Evolutionary conservation across 495 filamentous ascomycete species (phyloP).

Genomic region (Aspergillus nidulans): DNA sequence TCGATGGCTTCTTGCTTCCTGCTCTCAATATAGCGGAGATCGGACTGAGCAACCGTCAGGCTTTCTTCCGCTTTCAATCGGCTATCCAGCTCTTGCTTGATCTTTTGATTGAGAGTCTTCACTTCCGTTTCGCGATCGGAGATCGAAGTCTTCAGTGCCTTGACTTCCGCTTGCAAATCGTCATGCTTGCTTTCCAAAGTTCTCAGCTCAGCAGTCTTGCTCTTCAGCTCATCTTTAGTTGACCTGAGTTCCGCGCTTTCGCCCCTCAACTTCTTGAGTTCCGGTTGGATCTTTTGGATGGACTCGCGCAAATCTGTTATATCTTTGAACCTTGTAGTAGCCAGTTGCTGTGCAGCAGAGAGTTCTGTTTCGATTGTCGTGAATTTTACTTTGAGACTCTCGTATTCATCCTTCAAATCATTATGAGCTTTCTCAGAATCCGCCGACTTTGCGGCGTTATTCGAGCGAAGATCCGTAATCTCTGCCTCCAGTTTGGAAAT

Average conservation of each 20-base stretch:
- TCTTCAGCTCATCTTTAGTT: slow-evolving; percentile 65
- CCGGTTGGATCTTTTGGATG: slow-evolving; percentile 79
- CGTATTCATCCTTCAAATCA: slow-evolving; percentile 64
- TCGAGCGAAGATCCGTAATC: slow-evolving; percentile 53
- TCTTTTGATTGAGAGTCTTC: slow-evolving; percentile 66
- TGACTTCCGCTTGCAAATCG: slow-evolving; percentile 70
- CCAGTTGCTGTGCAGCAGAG: slow-evolving; percentile 78
- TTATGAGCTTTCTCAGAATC: slow-evolving; percentile 53
- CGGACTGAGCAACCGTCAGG: slow-evolving; percentile 62
- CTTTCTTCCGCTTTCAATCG: slow-evolving; percentile 73
- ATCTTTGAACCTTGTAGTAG: slow-evolving; percentile 82
- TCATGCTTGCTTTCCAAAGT: slow-evolving; percentile 74
- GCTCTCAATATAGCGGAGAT: slow-evolving; percentile 67
- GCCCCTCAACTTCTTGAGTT: slow-evolving; percentile 67
- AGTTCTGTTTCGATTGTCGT: slow-evolving; percentile 75
- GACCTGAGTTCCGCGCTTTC: slow-evolving; percentile 70
- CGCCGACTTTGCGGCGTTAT: slow-evolving; percentile 42
- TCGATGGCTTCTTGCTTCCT: slow-evolving; percentile 75
- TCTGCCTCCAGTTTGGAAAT: slow-evolving; percentile 63
- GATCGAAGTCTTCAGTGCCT: slow-evolving; percentile 60
- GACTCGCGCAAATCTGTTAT: slow-evolving; percentile 72
- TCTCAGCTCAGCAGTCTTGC: slow-evolving; percentile 64
- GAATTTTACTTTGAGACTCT: slow-evolving; percentile 66
- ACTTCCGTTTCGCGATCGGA: slow-evolving; percentile 73
- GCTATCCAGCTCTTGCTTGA: slow-evolving; percentile 67